Evolutionary conservation across 2,329 filamentous ascomycete species (phyloP).

Genomic region (Tricladium varicosporioides): DNA sequence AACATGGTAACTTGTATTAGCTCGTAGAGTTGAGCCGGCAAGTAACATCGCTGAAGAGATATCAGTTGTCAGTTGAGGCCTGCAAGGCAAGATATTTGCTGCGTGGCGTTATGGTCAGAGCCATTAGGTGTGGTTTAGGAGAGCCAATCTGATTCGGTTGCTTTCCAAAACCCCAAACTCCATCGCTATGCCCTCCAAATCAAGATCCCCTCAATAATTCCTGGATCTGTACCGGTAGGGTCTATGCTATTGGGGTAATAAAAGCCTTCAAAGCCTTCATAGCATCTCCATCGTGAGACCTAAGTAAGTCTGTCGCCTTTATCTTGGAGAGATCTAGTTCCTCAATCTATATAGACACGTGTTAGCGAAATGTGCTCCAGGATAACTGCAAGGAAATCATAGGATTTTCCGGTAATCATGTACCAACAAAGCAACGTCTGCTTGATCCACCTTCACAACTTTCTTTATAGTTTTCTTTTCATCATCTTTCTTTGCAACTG

Average conservation of each 20-base stretch:
- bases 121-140: no score
- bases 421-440: slow-evolving; percentile 69
- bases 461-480: slow-evolving; percentile 54
- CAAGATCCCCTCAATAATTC: not conserved
- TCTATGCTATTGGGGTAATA: slow-evolving; percentile 35
- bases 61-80: no score
- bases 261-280: slow-evolving; percentile 66
- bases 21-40: no score
- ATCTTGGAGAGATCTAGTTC: slow-evolving; percentile 69
- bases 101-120: no score
- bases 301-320: slow-evolving; percentile 73
- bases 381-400: not conserved
- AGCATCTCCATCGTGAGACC: slow-evolving; percentile 67
- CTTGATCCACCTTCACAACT: slow-evolving; percentile 69
- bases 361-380: slow-evolving; percentile 13
- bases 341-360: slow-evolving; percentile 50
- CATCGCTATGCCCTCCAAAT: slow-evolving; percentile 21
- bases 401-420: slow-evolving; percentile 32
- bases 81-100: no score
- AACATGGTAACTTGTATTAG: no score
- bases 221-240: not conserved
- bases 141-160: no score
- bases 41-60: no score
- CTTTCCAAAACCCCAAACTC: slow-evolving; percentile 15
- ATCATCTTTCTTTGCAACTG: slow-evolving; percentile 41